These are phyloP conservation scores for Melocanna baccifera DNA, from an alignment of 176 grass and related monocot species.

Conservation along the genomic window DNA sequence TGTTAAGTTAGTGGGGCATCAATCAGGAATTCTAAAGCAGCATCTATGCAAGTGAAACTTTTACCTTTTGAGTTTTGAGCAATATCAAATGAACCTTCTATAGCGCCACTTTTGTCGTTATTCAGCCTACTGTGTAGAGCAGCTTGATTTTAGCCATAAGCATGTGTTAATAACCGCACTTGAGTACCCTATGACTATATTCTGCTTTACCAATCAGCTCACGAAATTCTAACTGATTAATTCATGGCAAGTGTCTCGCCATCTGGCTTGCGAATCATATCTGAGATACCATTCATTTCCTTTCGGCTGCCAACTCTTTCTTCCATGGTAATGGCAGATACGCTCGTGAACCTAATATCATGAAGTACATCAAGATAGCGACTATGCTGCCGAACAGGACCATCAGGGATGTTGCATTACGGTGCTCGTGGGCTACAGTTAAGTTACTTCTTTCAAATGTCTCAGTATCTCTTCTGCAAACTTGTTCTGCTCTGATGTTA, in stretches of 20 bases:
- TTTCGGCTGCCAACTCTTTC: conserved; percentile 17
- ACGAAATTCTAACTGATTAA: neutral
- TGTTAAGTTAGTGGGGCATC: conserved; percentile 22
- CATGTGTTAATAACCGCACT: neutral
- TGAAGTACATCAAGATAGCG: conserved; percentile 97
- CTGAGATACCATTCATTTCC: neutral
- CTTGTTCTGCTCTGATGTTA: neutral
- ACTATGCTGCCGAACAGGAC: conserved; percentile 82
- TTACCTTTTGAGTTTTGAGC: conserved; percentile 14
- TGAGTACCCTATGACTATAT: neutral
- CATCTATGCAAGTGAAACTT: conserved; percentile 14
- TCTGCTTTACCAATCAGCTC: neutral
- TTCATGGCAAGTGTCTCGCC: neutral
- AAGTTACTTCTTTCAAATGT: conserved; percentile 42
- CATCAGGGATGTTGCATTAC: conserved; percentile 91
- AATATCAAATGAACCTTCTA: conserved; percentile 3
- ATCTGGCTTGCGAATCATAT: conserved; percentile 9
- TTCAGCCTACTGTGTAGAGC: conserved; percentile 18
- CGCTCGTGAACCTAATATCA: conserved; percentile 78
- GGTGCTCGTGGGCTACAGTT: conserved; percentile 81
- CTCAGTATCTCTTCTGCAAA: neutral
- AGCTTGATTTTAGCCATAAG: neutral
- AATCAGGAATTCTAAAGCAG: conserved; percentile 20
- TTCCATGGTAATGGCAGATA: conserved; percentile 52
- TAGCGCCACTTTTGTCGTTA: neutral